phyloP scores from a whole-genome alignment of 2,329 filamentous ascomycete genomes.

The Aspergillus niger region DNA sequence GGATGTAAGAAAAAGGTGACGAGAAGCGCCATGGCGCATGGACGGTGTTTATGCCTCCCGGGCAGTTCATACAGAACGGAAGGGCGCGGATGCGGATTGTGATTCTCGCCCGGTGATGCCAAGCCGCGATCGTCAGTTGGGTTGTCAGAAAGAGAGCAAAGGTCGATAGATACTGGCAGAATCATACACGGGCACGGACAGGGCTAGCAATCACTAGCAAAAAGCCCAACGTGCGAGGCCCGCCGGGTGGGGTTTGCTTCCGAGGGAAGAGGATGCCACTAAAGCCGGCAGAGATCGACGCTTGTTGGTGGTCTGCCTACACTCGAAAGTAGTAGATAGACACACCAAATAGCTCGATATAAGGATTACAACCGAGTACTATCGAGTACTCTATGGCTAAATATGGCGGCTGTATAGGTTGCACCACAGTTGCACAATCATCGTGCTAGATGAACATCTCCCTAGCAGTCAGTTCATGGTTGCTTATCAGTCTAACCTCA shows the following conservation, averaged over 20 bases:
- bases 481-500: neutral
- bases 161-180: neutral
- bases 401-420: neutral
- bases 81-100: constrained; percentile 19
- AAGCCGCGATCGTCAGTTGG: constrained; percentile 16
- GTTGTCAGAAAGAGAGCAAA: constrained; percentile 21
- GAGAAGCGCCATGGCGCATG: neutral
- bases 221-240: constrained; percentile 16
- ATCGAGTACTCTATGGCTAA: neutral
- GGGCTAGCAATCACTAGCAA: constrained; percentile 1
- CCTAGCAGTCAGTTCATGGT: neutral
- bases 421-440: neutral
- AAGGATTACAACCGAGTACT: too few relatives aligned
- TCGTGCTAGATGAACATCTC: neutral
- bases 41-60: neutral
- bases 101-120: constrained; percentile 1
- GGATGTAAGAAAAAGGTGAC: neutral
- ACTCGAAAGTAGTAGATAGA: too few relatives aligned
- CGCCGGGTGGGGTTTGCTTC: constrained; percentile 13
- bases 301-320: constrained; percentile 6
- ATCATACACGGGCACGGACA: constrained; percentile 3
- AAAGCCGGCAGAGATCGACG: constrained; percentile 11
- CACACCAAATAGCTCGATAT: neutral
- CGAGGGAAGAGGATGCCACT: constrained; percentile 12
- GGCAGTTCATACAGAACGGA: constrained; percentile 17